These are phyloP conservation scores for Hericium rajendrae DNA, from an alignment of 768 basidiomycete genomes.

Conservation along the genomic window DNA sequence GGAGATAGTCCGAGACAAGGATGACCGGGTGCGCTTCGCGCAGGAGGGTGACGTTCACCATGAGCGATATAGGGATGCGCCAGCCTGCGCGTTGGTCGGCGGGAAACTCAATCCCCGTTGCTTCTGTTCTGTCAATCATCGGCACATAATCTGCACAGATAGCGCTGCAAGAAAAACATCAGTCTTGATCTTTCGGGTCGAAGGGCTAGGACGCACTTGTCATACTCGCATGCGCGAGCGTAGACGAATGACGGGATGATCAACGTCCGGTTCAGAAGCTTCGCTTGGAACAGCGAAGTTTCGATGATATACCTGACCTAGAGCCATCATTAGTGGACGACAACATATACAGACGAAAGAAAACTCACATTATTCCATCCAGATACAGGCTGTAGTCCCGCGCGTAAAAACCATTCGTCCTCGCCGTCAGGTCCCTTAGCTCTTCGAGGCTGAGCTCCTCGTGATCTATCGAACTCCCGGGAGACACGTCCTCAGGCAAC, in stretches of 20 bases:
- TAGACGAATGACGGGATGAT: conserved; percentile 37
- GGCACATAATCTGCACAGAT: conserved; percentile 31
- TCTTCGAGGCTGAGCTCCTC: conserved; percentile 22
- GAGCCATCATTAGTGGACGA: neutral
- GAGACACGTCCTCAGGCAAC: no score
- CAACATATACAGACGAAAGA: neutral
- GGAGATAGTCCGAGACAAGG: conserved; percentile 33
- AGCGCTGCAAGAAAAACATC: conserved; percentile 11
- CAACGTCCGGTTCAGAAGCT: conserved; percentile 32
- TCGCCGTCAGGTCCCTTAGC: conserved; percentile 24
- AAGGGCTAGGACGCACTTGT: conserved; percentile 20
- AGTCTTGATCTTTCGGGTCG: neutral
- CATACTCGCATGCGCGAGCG: conserved; percentile 35
- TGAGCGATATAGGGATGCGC: conserved; percentile 26
- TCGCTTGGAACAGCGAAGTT: conserved; percentile 33
- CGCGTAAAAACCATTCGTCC: conserved; percentile 33
- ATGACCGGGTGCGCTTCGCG: conserved; percentile 28
- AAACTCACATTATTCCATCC: conserved; percentile 37
- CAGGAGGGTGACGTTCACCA: conserved; percentile 35
- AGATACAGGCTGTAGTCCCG: conserved; percentile 35
- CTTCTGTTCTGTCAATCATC: conserved; percentile 38
- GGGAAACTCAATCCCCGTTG: conserved; percentile 26
- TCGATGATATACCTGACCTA: conserved; percentile 43
- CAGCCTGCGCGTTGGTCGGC: conserved; percentile 27
- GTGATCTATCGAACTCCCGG: neutral